phyloP scores from a whole-genome alignment of 371 early-diverging fungal genomes.

The Mortierella sp. region DNA sequence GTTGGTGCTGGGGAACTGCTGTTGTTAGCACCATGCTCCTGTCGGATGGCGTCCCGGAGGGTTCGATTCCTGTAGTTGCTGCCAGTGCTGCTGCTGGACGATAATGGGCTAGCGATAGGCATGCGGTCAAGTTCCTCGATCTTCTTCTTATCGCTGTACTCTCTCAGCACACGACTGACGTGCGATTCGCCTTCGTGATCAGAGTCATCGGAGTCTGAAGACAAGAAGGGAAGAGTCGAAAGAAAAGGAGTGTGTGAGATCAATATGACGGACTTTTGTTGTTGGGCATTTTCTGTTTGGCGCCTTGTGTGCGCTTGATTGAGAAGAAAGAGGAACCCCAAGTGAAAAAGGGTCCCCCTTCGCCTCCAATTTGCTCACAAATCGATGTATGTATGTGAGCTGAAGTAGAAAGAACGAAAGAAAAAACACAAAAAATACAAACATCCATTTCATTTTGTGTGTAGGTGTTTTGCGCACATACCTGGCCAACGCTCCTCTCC shows the following conservation, averaged over 20 bases:
- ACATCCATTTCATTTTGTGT: neutral
- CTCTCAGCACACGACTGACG: conserved; percentile 67
- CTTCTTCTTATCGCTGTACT: conserved; percentile 64
- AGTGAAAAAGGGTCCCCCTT: neutral
- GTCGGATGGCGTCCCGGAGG: conserved; percentile 18
- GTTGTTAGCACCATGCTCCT: neutral
- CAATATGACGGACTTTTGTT: neutral
- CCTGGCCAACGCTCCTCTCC: conserved; percentile 61
- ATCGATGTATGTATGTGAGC: neutral
- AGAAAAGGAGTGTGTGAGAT: neutral
- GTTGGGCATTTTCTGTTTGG: neutral
- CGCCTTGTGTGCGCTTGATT: conserved; percentile 11
- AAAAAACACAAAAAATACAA: neutral
- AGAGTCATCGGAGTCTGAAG: conserved; percentile 70
- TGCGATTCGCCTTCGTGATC: conserved; percentile 70
- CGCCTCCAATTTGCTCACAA: neutral
- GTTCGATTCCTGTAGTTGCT: conserved; percentile 19
- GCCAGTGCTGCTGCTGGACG: conserved; percentile 5
- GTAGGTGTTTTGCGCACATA: conserved; percentile 20
- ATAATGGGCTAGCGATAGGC: neutral
- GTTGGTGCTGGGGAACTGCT: neutral
- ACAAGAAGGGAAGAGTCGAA: neutral
- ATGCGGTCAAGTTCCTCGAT: conserved; percentile 27
- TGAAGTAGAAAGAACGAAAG: conserved; percentile 6
- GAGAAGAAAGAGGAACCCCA: conserved; percentile 10